Conservation (phyloP, 345 rosid genomes). For the Brassica incana region DNA sequence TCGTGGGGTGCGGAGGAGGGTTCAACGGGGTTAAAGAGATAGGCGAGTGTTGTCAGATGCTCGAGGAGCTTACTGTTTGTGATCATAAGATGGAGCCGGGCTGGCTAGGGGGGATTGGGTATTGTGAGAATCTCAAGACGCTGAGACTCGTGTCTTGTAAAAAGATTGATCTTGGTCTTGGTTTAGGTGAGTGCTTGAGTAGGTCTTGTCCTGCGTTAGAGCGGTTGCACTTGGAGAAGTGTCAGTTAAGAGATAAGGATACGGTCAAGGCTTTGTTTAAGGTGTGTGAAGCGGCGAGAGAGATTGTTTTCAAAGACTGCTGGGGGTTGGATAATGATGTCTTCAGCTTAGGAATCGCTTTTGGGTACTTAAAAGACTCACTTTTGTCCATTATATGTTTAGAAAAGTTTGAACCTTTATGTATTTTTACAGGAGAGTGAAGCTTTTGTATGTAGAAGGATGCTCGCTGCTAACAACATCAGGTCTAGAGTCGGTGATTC, state of each 20-base stretch:
- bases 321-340: conserved; percentile 87
- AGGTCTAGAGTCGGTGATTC: conserved; percentile 71
- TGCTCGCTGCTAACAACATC: conserved; percentile 78
- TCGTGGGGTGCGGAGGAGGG: conserved; percentile 86
- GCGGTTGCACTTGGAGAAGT: conserved; percentile 73
- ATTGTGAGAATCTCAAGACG: conserved; percentile 87
- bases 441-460: conserved; percentile 70
- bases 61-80: conserved; percentile 57
- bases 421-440: conserved; percentile 62
- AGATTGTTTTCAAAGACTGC: conserved; percentile 73
- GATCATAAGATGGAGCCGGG: conserved; percentile 95
- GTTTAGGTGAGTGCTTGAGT: conserved; percentile 54
- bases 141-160: conserved; percentile 73
- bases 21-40: conserved; percentile 92
- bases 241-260: conserved; percentile 70
- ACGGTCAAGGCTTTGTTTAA: conserved; percentile 65
- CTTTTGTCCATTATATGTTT: too few relatives aligned
- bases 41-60: conserved; percentile 47
- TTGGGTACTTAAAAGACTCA: conserved; percentile 51
- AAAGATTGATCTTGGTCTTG: conserved; percentile 65
- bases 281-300: conserved; percentile 71
- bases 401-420: neutral
- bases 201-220: conserved; percentile 66
- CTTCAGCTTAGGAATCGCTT: conserved; percentile 56
- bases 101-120: conserved; percentile 83